Evolutionary conservation across 305 asterid species (phyloP), one percentile per base, ranked within the genome.

Genomic region (Fraxinus angustifolia): DNA sequence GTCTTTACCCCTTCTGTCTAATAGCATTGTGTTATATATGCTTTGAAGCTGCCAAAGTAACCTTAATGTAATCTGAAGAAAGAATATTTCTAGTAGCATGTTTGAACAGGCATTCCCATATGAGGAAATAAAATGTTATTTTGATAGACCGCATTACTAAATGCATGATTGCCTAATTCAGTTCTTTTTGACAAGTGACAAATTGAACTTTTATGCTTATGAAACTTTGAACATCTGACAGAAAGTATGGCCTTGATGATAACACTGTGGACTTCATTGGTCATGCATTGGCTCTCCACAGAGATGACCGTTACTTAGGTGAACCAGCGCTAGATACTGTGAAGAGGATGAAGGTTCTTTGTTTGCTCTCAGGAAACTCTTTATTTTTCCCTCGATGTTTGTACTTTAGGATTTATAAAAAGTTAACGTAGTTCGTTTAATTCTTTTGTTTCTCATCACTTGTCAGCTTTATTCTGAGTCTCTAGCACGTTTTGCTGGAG

Each of bases 401-500:
- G 4, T 60, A 60, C 4, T 2, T 42, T 10, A 62, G 71, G 71
- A 8, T 62, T 58, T 28, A 4, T 28, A 28, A 12, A 67, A 11
- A 26, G 19, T 67, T 67, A 28, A 28, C 1, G 6, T n/a, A 67
- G 73, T 12, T 67, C 6, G 17, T 28, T 6, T 65, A 67, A 6
- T 28, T 53, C 23, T 53, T 67, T 26, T 28, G 73, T 67, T 10
- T 67, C 73, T 67, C 17, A 67, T 67, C 36, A 67, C n/a, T 67
- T 88, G 81, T 79, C 82, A 96, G 99, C 97, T 96, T 85, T 96
- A 94, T 81, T 88, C 97, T 28, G 99, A 96, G 87, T 93, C 97
- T 80, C 80, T 96, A 50, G 95, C 96, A 53, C 99, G 99, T 82
- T 96, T 96, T 90, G 96, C 96, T 82, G 99, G 99, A 87, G 97